Conservation (phyloP, 805 yeast genomes). For the Metschnikowia baotianmanensis region DNA sequence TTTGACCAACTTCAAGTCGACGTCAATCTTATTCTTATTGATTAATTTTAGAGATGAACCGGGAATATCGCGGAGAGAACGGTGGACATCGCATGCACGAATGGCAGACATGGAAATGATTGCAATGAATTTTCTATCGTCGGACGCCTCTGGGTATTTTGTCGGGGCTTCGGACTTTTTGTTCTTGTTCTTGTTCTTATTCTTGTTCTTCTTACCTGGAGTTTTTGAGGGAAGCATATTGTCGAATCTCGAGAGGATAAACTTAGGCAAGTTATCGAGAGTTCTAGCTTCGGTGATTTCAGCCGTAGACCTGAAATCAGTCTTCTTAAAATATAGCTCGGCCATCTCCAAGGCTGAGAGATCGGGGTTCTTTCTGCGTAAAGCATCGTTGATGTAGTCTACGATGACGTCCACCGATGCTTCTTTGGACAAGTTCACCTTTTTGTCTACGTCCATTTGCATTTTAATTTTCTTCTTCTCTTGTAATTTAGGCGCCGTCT, state of each 20-base stretch:
- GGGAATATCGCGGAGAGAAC: conserved; percentile 50
- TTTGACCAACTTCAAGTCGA: conserved; percentile 51
- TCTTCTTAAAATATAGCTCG: conserved; percentile 58
- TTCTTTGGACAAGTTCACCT: conserved; percentile 51
- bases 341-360: conserved; percentile 73
- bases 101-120: conserved; percentile 73
- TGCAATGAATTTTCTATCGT: conserved; percentile 46
- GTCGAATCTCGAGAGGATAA: conserved; percentile 49
- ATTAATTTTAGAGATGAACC: conserved; percentile 67
- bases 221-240: conserved; percentile 41
- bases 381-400: conserved; percentile 61
- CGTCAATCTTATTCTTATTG: conserved; percentile 67
- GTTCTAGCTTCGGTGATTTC: conserved; percentile 51
- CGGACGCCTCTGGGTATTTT: conserved; percentile 16
- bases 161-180: conserved; percentile 26
- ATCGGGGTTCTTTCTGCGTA: conserved; percentile 61
- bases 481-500: conserved; percentile 44
- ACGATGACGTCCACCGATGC: conserved; percentile 56
- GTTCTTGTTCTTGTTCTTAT: too few relatives aligned
- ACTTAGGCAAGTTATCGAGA: conserved; percentile 54
- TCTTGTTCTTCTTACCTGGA: conserved; percentile 27
- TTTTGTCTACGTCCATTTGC: conserved; percentile 61
- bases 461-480: conserved; percentile 65
- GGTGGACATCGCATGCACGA: conserved; percentile 81
- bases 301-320: conserved; percentile 59